Evolutionary conservation across 768 basidiomycete species (phyloP).

Genomic region (Leucocoprinus leucothites): DNA sequence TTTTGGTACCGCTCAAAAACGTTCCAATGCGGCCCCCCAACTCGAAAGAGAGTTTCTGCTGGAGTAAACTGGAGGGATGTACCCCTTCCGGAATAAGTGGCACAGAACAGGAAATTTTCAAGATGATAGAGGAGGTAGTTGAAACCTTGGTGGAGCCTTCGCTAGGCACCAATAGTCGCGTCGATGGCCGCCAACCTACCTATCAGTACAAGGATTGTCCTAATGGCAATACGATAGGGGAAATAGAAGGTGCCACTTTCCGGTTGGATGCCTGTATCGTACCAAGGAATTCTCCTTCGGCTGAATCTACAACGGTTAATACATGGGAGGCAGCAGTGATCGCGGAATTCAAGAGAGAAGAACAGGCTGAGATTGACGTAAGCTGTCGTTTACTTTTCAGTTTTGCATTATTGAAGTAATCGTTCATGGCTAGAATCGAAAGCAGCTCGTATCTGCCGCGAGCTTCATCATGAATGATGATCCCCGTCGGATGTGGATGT

Average conservation of each 20-base stretch:
- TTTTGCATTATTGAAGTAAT: no score
- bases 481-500: conserved; percentile 20
- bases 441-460: conserved; percentile 3
- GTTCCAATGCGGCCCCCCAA: no score
- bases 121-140: no score
- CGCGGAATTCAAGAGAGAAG: conserved; percentile 14
- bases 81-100: no score
- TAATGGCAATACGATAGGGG: background rate
- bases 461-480: conserved; percentile 24
- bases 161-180: no score
- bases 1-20: no score
- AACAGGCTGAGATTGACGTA: background rate
- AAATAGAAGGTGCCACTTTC: conserved; percentile 13
- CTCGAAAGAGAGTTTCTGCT: no score
- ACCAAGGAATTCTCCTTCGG: no score
- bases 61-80: no score
- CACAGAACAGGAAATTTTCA: no score
- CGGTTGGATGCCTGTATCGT: conserved; percentile 17
- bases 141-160: no score
- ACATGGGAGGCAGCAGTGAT: conserved; percentile 15
- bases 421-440: conserved; percentile 13
- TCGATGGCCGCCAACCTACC: background rate
- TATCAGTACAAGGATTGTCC: background rate
- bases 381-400: no score
- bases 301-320: background rate